Evolutionary conservation across 176 grass and related monocot genomes (phyloP).

Genomic region (Hyparrhenia diplandra): DNA sequence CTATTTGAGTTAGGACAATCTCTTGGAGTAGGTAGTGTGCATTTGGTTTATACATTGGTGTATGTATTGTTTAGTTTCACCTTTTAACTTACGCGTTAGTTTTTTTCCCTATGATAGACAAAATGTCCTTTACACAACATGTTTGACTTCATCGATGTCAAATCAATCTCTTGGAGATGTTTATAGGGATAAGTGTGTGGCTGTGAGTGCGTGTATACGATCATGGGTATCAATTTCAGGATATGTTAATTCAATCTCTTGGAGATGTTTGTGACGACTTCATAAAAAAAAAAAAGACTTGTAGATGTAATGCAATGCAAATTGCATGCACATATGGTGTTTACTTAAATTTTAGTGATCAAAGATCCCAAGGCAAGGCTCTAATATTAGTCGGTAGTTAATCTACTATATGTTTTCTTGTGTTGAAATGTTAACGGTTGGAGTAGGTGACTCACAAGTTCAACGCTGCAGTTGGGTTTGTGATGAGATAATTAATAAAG

Average conservation of each 20-base stretch:
- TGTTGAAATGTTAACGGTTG: neutral
- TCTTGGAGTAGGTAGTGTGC: neutral
- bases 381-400: neutral
- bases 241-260: too few species aligned
- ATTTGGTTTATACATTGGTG: neutral
- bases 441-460: constrained; percentile 8
- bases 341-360: neutral
- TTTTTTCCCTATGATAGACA: neutral
- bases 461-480: constrained; percentile 16
- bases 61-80: neutral
- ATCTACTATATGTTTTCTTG: neutral
- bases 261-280: too few species aligned
- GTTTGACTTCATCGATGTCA: neutral
- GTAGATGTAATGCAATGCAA: neutral
- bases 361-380: neutral
- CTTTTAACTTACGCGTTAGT: neutral
- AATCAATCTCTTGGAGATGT: too few species aligned
- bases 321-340: neutral
- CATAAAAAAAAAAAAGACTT: neutral
- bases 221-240: too few species aligned
- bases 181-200: too few species aligned
- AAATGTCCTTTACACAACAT: neutral
- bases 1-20: too few species aligned
- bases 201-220: too few species aligned
- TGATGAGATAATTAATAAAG: neutral